Evolutionary conservation across 495 filamentous ascomycete species (phyloP).

Genomic region (Talaromyces liani): DNA sequence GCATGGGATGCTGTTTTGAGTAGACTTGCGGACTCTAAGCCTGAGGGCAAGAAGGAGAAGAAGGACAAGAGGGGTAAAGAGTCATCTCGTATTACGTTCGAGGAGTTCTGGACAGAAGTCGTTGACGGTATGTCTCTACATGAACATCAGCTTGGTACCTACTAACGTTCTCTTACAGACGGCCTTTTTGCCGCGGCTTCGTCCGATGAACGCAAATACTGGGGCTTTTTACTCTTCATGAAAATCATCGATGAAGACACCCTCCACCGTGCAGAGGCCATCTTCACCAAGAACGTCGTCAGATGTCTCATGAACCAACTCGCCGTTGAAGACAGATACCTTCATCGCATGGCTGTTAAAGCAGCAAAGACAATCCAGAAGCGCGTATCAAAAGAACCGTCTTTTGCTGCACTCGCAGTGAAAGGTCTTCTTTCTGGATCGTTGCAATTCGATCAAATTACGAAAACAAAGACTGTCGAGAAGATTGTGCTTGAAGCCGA

Average conservation of each 20-base stretch:
- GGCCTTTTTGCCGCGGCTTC: constrained; percentile 71
- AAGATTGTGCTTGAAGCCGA: constrained; percentile 60
- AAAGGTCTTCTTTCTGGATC: constrained; percentile 59
- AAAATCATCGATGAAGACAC: constrained; percentile 53
- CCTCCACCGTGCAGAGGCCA: constrained; percentile 34
- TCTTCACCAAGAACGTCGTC: constrained; percentile 81
- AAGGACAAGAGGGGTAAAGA: constrained; percentile 28
- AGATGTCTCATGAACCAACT: constrained; percentile 82
- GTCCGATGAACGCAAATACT: constrained; percentile 82
- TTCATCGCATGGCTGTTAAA: constrained; percentile 73
- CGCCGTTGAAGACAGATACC: constrained; percentile 71
- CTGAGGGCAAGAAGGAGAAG: constrained; percentile 14
- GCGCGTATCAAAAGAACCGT: constrained; percentile 57
- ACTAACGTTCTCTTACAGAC: constrained; percentile 38
- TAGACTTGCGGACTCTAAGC: constrained; percentile 24
- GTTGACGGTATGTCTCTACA: constrained; percentile 65
- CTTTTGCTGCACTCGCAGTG: constrained; percentile 51
- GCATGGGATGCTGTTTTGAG: constrained; percentile 75
- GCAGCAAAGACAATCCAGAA: constrained; percentile 58
- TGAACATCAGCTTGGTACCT: constrained; percentile 9
- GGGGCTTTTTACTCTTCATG: constrained; percentile 79
- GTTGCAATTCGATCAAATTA: constrained; percentile 77
- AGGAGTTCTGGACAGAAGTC: constrained; percentile 78
- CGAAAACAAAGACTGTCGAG: constrained; percentile 83
- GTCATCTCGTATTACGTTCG: constrained; percentile 44